These are phyloP conservation scores for Pezicula rhizophila DNA, from an alignment of 2,329 filamentous ascomycete species.

Conservation along the genomic window DNA sequence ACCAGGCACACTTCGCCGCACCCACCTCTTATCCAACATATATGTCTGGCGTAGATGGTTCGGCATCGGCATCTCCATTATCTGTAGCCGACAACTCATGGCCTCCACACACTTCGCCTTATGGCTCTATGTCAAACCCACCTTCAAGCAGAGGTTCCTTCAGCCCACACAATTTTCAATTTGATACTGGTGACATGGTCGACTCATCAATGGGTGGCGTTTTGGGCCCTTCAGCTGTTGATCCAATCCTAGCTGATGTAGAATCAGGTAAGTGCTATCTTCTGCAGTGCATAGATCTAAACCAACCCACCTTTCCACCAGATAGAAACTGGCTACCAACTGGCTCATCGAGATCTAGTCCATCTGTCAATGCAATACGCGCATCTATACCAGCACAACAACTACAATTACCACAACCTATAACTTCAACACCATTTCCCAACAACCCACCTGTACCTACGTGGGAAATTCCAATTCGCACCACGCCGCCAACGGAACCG, in stretches of 20 bases:
- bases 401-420: not conserved
- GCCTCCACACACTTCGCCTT: not conserved
- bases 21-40: not conserved
- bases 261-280: not conserved
- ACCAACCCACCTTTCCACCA: not conserved
- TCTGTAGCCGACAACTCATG: not conserved
- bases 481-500: slow-evolving; percentile 25
- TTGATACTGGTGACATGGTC: too few relatives aligned
- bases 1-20: not conserved
- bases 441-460: slow-evolving; percentile 12
- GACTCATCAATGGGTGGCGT: too few relatives aligned
- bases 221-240: too few relatives aligned
- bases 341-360: not conserved
- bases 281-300: not conserved
- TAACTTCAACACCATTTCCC: not conserved
- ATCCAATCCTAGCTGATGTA: too few relatives aligned
- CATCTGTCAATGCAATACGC: not conserved
- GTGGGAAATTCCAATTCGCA: slow-evolving; percentile 31
- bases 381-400: not conserved
- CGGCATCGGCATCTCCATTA: not conserved
- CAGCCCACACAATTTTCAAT: too few relatives aligned
- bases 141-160: too few relatives aligned
- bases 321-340: not conserved
- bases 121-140: not conserved
- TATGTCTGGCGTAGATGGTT: not conserved